Base-by-base conservation (phyloP, 1,284 basidiomycete genomes). In the Tremellales sp. region DNA sequence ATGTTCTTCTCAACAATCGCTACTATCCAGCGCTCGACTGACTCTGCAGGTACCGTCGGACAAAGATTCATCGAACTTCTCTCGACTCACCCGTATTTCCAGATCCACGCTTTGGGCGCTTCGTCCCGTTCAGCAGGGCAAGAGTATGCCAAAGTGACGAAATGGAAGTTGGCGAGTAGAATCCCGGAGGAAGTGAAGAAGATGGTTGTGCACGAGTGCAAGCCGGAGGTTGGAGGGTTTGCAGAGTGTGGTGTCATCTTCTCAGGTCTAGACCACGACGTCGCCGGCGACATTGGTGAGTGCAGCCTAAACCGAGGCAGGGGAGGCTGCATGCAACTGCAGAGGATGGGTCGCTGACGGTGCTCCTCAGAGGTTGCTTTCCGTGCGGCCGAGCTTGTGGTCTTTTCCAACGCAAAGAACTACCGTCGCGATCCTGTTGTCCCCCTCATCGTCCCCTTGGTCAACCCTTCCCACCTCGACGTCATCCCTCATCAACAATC, bases 331-430 rank as follows among this genome's bases (percentile, higher is more conserved):
- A n/a, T n/a, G n/a, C n/a, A n/a, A n/a, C n/a, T n/a, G n/a, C n/a
- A n/a, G n/a, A n/a, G n/a, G n/a, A n/a, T n/a, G n/a, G n/a, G n/a
- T n/a, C n/a, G n/a, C n/a, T n/a, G 10, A 21, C 39, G 24, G 37
- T 48, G 35, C 31, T 26, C 15, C 42, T 22, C 61, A 96, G 96
- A 98, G 79, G 77, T 80, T 33, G 85, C 86, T 0, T 96, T 98
- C 77, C 80, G 94, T 60, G 75, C 80, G 17, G 89, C 93, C 27
- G 87, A 98, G 64, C 81, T 97, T 43, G 84, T 87, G 48, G 87
- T 99, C 23, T 99, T 97, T 75, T 97, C 92, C 24, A 98, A 99
- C 64, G 86, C 96, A n/a, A 97, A 96, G 75, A 97, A 93, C 75
- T 93, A 87, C 76, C 83, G 96, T 47, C 80, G 91, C 33, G 94